Percentiles rank a stretch among this genome's conserved stretches.
Conservation (phyloP, 192 early-diverging fungal species). For the Mortierella alpina region DNA sequence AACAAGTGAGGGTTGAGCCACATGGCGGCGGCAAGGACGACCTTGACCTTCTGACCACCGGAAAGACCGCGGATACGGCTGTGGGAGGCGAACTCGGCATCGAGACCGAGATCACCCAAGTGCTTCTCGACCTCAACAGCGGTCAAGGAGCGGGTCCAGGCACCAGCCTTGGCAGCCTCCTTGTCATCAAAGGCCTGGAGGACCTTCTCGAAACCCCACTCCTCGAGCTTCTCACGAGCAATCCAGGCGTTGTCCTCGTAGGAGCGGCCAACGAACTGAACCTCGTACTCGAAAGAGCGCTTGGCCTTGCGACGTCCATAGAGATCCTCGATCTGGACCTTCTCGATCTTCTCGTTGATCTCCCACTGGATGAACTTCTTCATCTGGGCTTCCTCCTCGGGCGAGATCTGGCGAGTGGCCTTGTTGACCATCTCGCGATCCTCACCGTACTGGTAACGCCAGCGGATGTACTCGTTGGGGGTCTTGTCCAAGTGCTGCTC, state of each 20-base stretch:
- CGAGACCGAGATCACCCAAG: constrained; percentile 80
- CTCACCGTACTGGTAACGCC: constrained; percentile 82
- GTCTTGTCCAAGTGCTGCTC: constrained; percentile 79
- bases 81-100: constrained; percentile 80
- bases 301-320: constrained; percentile 77
- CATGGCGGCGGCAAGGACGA: constrained; percentile 86
- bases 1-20: constrained; percentile 93
- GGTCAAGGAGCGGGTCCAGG: constrained; percentile 78
- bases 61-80: constrained; percentile 75
- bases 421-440: constrained; percentile 84
- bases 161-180: constrained; percentile 80
- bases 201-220: constrained; percentile 87
- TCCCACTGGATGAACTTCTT: constrained; percentile 57
- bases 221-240: constrained; percentile 73
- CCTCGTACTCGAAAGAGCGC: constrained; percentile 71
- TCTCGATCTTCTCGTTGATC: constrained; percentile 60
- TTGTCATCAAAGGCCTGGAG: constrained; percentile 56
- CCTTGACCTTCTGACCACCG: constrained; percentile 89
- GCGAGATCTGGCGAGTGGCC: constrained; percentile 74
- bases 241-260: constrained; percentile 79
- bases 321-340: constrained; percentile 63
- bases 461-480: constrained; percentile 73
- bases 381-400: constrained; percentile 68
- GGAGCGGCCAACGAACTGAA: constrained; percentile 80
- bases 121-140: constrained; percentile 76